Conservation (phyloP, 352 stramenopile species). For the Pythium coloratum region DNA sequence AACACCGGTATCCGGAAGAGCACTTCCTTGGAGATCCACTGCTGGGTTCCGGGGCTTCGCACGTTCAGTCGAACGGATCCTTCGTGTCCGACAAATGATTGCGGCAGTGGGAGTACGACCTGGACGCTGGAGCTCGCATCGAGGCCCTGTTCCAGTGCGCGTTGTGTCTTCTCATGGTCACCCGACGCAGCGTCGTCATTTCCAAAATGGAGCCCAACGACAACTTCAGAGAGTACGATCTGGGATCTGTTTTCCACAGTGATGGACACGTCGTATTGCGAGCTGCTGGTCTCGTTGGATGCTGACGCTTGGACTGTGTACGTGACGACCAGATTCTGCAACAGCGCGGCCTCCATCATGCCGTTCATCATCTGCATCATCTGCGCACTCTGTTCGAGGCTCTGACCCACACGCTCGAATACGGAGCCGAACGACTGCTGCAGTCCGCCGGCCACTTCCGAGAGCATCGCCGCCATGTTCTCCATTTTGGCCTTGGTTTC, state of each 20-base stretch:
- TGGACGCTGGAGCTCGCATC: constrained; percentile 8
- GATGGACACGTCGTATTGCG: constrained; percentile 30
- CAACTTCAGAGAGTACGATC: constrained; percentile 42
- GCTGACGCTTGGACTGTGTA: constrained; percentile 24
- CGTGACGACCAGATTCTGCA: constrained; percentile 55
- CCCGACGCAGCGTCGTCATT: not conserved
- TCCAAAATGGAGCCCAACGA: not conserved
- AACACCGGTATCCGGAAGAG: constrained; percentile 49
- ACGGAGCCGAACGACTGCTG: constrained; percentile 74
- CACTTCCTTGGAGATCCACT: constrained; percentile 49
- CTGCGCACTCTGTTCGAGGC: constrained; percentile 61
- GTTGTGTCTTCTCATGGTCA: not conserved
- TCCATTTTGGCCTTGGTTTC: constrained; percentile 41
- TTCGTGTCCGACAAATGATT: constrained; percentile 10
- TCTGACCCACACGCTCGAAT: constrained; percentile 67
- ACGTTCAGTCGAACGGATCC: constrained; percentile 40
- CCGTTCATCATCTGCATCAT: constrained; percentile 86
- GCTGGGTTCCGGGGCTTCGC: constrained; percentile 59
- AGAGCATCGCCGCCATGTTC: constrained; percentile 66
- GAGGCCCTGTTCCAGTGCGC: constrained; percentile 11
- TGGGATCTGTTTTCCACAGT: constrained; percentile 56
- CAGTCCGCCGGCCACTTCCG: constrained; percentile 54
- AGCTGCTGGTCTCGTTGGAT: not conserved
- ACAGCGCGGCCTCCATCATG: constrained; percentile 74
- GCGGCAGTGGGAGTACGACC: constrained; percentile 33